These are phyloP conservation scores for Oxyria digyna DNA, from an alignment of 148 eudicot species.

Conservation along the genomic window DNA sequence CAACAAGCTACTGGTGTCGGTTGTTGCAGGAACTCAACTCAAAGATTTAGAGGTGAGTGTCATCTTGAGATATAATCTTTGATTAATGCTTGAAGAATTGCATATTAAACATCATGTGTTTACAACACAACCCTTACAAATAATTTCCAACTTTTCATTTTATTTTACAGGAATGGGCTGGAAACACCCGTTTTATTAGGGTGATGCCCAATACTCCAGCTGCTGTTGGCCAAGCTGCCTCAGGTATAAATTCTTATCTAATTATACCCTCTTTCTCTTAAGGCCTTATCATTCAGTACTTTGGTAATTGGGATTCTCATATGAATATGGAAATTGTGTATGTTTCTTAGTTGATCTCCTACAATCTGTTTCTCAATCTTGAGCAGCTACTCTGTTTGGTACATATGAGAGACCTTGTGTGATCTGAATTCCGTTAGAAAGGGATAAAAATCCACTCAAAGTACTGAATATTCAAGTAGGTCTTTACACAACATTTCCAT, in stretches of 20 bases:
- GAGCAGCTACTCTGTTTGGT: not conserved
- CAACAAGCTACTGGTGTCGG: slow-evolving; percentile 17
- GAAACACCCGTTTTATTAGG: slow-evolving; percentile 67
- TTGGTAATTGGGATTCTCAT: not conserved
- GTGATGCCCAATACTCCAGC: slow-evolving; percentile 99
- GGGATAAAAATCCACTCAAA: not conserved
- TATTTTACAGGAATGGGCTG: slow-evolving; percentile 96
- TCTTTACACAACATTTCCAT: too few species aligned
- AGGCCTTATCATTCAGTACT: not conserved
- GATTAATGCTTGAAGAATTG: not conserved
- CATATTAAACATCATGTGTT: not conserved
- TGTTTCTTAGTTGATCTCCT: not conserved
- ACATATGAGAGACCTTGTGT: not conserved
- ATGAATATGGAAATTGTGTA: not conserved
- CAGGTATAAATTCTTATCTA: slow-evolving; percentile 33
- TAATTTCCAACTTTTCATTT: too few species aligned
- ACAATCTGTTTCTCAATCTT: not conserved
- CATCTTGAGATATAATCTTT: not conserved
- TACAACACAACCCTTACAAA: too few species aligned
- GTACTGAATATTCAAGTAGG: not conserved
- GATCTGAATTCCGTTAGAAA: not conserved
- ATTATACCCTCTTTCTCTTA: not conserved
- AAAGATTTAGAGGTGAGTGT: slow-evolving; percentile 70
- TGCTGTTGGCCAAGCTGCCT: slow-evolving; percentile 83
- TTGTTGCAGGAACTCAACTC: slow-evolving; percentile 85